Evolutionary conservation across 2,329 filamentous ascomycete genomes (phyloP).

Genomic region (Fusarium avenaceum): DNA sequence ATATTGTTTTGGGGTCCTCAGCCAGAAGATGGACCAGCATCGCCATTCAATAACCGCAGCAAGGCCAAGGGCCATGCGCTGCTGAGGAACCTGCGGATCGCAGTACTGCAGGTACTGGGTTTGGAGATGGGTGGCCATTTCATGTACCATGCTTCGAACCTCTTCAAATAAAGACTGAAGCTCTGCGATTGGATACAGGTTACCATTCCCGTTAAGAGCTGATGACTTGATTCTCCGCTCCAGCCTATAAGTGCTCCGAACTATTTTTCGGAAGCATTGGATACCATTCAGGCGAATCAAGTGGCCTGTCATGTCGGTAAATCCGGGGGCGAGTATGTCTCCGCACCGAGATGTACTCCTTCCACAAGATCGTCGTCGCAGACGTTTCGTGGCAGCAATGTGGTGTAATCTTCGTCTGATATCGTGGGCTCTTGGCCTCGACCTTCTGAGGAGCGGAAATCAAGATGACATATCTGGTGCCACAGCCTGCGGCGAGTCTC

Average conservation of each 20-base stretch:
- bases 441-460: constrained; percentile 9
- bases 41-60: constrained; percentile 2
- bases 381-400: constrained; percentile 5
- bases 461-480: constrained; percentile 11
- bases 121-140: constrained; percentile 1
- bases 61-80: constrained; percentile 1
- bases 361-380: neutral
- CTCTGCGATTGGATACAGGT: neutral
- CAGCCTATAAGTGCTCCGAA: constrained; percentile 3
- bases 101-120: constrained; percentile 1
- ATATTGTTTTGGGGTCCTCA: constrained; percentile 2
- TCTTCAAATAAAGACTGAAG: constrained; percentile 7
- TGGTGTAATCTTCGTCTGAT: constrained; percentile 1
- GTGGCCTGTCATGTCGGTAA: constrained; percentile 7
- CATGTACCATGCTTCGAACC: constrained; percentile 1
- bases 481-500: constrained; percentile 6
- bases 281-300: constrained; percentile 5
- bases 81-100: neutral
- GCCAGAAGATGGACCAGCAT: constrained; percentile 13
- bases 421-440: constrained; percentile 9
- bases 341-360: neutral
- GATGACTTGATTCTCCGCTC: neutral
- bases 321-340: neutral
- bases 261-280: constrained; percentile 7
- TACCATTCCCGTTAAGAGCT: neutral